Conservation (phyloP, 23 red algal genomes). For the Porphyridium purpureum region DNA sequence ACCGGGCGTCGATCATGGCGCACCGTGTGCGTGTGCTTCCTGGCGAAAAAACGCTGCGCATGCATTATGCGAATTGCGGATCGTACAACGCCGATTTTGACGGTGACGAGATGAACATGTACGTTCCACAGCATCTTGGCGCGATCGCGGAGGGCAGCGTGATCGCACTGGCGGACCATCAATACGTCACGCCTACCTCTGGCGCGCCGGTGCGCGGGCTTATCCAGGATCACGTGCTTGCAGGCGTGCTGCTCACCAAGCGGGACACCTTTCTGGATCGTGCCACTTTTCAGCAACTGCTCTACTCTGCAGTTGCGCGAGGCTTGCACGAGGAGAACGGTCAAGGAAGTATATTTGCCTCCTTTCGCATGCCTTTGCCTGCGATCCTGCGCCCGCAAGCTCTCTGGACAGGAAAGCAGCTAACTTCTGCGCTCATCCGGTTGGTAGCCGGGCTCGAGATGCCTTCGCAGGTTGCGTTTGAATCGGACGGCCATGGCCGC, state of each 20-base stretch:
- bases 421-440: slow-evolving; percentile 43
- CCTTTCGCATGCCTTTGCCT: slow-evolving; percentile 13
- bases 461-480: slow-evolving; percentile 9
- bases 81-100: slow-evolving; percentile 99
- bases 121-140: slow-evolving; percentile 85
- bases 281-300: slow-evolving; percentile 42
- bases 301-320: slow-evolving; percentile 65
- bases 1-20: slow-evolving; percentile 87
- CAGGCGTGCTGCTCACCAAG: slow-evolving; percentile 64
- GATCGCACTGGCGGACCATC: slow-evolving; percentile 43
- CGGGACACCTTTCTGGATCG: slow-evolving; percentile 58
- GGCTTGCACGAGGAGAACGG: slow-evolving; percentile 10
- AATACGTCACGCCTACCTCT: slow-evolving; percentile 86
- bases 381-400: slow-evolving; percentile 48
- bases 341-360: slow-evolving; percentile 5
- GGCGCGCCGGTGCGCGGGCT: slow-evolving; percentile 83
- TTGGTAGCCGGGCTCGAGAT: slow-evolving; percentile 31
- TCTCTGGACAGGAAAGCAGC: slow-evolving; percentile 95
- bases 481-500: background rate
- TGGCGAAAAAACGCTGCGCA: slow-evolving; percentile 70
- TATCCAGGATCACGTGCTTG: slow-evolving; percentile 91
- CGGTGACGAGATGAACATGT: slow-evolving; percentile 99
- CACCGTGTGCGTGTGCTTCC: slow-evolving; percentile 80
- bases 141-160: slow-evolving; percentile 58
- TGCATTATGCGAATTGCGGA: slow-evolving; percentile 99